A percentile compares a stretch with the other conserved stretches of the same genome.
These are phyloP conservation scores for Metschnikowia colocasiae DNA, from an alignment of 805 yeast species.

Conservation along the genomic window DNA sequence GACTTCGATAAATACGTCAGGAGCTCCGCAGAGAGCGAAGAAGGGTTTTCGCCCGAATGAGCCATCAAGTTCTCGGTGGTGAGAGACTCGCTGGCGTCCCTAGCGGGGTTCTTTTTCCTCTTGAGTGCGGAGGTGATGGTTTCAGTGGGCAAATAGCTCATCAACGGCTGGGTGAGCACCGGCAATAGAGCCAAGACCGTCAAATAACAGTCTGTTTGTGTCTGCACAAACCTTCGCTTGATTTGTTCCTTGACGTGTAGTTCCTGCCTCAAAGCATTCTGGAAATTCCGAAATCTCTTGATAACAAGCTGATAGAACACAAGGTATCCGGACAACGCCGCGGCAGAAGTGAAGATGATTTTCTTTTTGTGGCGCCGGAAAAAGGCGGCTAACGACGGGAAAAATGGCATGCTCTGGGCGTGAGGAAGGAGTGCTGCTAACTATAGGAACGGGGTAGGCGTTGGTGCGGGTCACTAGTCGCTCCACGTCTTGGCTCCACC, in stretches of 20 bases:
- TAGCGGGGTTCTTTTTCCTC: slow-evolving; percentile 43
- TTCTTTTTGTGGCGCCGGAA: slow-evolving; percentile 40
- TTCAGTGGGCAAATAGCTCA: slow-evolving; percentile 65
- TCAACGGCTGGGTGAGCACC: slow-evolving; percentile 62
- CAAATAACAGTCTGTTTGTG: slow-evolving; percentile 83
- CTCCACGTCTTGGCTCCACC: slow-evolving; percentile 2
- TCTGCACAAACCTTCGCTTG: slow-evolving; percentile 80
- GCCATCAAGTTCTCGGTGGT: slow-evolving; percentile 41
- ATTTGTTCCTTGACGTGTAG: slow-evolving; percentile 48
- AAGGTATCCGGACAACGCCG: slow-evolving; percentile 34
- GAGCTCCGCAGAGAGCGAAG: slow-evolving; percentile 16
- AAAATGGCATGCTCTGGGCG: slow-evolving; percentile 32
- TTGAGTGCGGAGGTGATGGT: slow-evolving; percentile 66
- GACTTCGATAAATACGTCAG: slow-evolving; percentile 24
- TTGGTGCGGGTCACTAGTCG: slow-evolving; percentile 4
- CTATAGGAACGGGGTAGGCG: background rate
- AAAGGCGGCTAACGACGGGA: slow-evolving; percentile 38
- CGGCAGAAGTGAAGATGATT: slow-evolving; percentile 31
- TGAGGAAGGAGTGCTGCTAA: background rate
- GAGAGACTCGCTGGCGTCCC: slow-evolving; percentile 41
- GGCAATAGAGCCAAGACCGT: slow-evolving; percentile 83
- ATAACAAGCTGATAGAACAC: slow-evolving; percentile 38
- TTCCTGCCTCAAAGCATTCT: slow-evolving; percentile 38
- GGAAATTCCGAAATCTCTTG: slow-evolving; percentile 37
- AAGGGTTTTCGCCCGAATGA: slow-evolving; percentile 26